Conservation (phyloP, 176 grass and related monocot species). For the Rhipidocladum racemiflorum region DNA sequence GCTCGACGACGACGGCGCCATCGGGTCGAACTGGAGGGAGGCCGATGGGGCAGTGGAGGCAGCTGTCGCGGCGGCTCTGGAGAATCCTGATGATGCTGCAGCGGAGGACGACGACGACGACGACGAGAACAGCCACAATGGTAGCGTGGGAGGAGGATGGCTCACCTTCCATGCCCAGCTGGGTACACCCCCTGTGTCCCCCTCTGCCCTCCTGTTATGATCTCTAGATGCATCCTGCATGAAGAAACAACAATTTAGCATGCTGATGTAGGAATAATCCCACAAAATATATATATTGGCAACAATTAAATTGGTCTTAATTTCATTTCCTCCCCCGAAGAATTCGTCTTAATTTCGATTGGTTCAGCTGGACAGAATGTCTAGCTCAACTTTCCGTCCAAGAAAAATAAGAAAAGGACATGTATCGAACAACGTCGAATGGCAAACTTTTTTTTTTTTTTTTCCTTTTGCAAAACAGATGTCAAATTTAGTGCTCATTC, state of each 20-base stretch:
- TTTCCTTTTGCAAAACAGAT: neutral
- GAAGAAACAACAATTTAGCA: slow-evolving; percentile 12
- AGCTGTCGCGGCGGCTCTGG: slow-evolving; percentile 44
- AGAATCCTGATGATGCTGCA: slow-evolving; percentile 99
- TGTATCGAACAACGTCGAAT: slow-evolving; percentile 10
- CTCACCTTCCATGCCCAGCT: slow-evolving; percentile 57
- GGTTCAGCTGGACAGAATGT: neutral
- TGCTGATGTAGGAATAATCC: neutral
- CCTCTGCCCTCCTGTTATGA: slow-evolving; percentile 39
- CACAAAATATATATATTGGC: neutral
- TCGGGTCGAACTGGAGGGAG: slow-evolving; percentile 35
- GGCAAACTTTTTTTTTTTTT: neutral
- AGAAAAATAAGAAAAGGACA: slow-evolving; percentile 3
- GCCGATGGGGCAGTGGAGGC: slow-evolving; percentile 23
- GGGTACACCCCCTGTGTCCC: slow-evolving; percentile 30
- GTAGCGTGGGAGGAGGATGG: slow-evolving; percentile 11
- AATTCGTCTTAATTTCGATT: neutral
- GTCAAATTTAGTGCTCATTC: neutral
- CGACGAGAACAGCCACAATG: slow-evolving; percentile 37
- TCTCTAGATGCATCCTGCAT: slow-evolving; percentile 62
- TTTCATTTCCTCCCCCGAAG: neutral
- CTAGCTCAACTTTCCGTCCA: slow-evolving; percentile 22
- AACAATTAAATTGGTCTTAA: neutral
- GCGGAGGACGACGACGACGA: slow-evolving; percentile 44
- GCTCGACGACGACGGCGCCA: slow-evolving; percentile 39